phyloP scores from a whole-genome alignment of 2,329 filamentous ascomycete genomes.

The Balansia obtecta region DNA sequence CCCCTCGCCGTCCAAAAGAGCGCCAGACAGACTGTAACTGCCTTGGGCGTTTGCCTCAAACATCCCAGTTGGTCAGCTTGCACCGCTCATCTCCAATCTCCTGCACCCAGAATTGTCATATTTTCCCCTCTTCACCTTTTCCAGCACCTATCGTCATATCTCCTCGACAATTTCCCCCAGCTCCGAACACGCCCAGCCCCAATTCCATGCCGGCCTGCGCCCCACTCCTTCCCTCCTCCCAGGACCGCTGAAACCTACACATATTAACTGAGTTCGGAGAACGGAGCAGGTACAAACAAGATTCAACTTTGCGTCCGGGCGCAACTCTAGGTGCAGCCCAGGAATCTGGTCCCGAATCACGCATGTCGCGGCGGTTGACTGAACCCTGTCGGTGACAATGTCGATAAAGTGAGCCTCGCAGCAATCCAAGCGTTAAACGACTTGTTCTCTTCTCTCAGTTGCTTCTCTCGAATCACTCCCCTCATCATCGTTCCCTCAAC shows the following conservation, averaged over 20 bases:
- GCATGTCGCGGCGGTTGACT: slow-evolving; percentile 17
- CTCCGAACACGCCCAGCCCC: not conserved
- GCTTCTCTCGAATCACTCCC: slow-evolving; percentile 4
- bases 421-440: slow-evolving; percentile 1
- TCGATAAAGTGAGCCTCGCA: slow-evolving; percentile 40
- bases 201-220: not conserved
- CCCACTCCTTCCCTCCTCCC: not conserved
- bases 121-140: slow-evolving; percentile 1
- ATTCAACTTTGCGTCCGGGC: not conserved
- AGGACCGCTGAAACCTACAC: not conserved
- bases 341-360: slow-evolving; percentile 4
- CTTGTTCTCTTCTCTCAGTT: slow-evolving; percentile 5
- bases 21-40: too few relatives aligned
- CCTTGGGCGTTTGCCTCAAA: not conserved
- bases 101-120: not conserved
- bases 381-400: slow-evolving; percentile 30
- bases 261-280: not conserved
- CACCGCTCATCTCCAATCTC: not conserved
- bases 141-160: slow-evolving; percentile 5
- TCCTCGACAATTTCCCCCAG: not conserved
- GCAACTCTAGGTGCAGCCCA: slow-evolving; percentile 2
- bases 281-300: not conserved
- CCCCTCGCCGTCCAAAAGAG: too few relatives aligned
- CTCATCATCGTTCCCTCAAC: slow-evolving; percentile 3
- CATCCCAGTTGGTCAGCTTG: not conserved